A percentile compares a stretch with the other conserved stretches of the same genome.
phyloP scores from a whole-genome alignment of 225 moss, liverwort and hornwort species.

The Bryum argenteum region DNA sequence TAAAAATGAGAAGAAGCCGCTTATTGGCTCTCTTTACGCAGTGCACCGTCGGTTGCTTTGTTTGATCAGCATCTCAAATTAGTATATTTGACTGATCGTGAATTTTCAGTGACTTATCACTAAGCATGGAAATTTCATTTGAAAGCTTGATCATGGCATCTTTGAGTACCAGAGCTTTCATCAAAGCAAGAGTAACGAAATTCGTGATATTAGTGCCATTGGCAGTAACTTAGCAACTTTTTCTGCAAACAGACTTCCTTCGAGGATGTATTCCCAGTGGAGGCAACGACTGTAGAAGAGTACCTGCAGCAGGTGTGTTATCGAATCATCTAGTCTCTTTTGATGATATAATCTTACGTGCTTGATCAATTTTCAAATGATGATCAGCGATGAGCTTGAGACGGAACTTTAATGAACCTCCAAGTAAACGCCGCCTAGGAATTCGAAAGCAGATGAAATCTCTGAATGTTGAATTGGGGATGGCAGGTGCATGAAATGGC shows the following conservation, averaged over 20 bases:
- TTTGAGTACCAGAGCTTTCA: neutral
- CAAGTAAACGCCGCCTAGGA: neutral
- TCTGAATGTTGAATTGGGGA: slow-evolving; percentile 33
- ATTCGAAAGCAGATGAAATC: neutral
- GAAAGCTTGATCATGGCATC: neutral
- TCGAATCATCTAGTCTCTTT: neutral
- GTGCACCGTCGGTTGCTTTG: neutral
- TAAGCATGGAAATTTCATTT: neutral
- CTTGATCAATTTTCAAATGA: slow-evolving; percentile 5
- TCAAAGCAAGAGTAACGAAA: neutral
- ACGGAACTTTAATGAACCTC: neutral
- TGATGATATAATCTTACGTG: neutral
- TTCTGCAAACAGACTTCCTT: slow-evolving; percentile 72
- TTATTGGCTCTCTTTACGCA: neutral
- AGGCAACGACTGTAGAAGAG: slow-evolving; percentile 95
- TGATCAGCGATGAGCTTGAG: neutral
- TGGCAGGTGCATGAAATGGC: slow-evolving; percentile 94
- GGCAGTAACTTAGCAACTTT: neutral
- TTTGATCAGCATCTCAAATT: neutral
- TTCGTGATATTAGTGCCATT: neutral
- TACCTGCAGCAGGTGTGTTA: slow-evolving; percentile 79
- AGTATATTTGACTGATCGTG: neutral
- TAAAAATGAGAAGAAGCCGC: neutral
- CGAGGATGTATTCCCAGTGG: slow-evolving; percentile 98
- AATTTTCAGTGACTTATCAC: slow-evolving; percentile 2